Percentiles rank a stretch among this genome's conserved stretches.
phyloP scores from a whole-genome alignment of 768 basidiomycete genomes.

The Tricholomella constricta region DNA sequence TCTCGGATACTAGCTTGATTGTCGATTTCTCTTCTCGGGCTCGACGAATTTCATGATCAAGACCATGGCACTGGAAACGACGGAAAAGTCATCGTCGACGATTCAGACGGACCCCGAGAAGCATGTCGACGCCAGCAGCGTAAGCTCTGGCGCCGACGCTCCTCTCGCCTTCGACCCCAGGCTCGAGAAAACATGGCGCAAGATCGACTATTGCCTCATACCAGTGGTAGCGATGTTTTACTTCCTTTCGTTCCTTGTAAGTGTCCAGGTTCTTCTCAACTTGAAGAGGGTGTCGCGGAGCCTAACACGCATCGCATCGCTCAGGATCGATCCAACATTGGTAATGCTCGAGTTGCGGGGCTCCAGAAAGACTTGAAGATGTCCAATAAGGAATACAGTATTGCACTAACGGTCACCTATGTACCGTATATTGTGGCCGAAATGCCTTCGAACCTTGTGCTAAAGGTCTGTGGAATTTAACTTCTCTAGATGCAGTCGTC shows the following conservation, averaged over 20 bases:
- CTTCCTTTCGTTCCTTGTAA: constrained; percentile 40
- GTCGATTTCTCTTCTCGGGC: not conserved
- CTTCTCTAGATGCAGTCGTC: not conserved
- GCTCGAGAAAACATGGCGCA: constrained; percentile 40
- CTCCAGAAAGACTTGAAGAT: constrained; percentile 55
- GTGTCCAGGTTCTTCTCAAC: constrained; percentile 40
- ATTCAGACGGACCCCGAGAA: constrained; percentile 33
- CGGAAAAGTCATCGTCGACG: constrained; percentile 26
- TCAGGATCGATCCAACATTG: constrained; percentile 57
- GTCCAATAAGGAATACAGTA: constrained; percentile 50
- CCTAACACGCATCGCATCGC: not conserved
- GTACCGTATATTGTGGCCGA: constrained; percentile 61
- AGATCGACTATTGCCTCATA: constrained; percentile 39
- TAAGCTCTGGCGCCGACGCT: constrained; percentile 19
- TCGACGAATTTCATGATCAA: not conserved
- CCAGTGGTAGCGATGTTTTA: constrained; percentile 39
- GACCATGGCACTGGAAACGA: no score
- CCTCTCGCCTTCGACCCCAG: constrained; percentile 23
- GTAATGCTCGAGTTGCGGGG: constrained; percentile 64
- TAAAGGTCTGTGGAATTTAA: constrained; percentile 44
- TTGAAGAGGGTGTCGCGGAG: no score
- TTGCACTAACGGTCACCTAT: constrained; percentile 50
- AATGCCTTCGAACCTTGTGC: constrained; percentile 60
- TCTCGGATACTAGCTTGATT: not conserved
- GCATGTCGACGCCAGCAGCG: constrained; percentile 24